phyloP scores from a whole-genome alignment of 768 basidiomycete species.

The Russula griseocarnosa region DNA sequence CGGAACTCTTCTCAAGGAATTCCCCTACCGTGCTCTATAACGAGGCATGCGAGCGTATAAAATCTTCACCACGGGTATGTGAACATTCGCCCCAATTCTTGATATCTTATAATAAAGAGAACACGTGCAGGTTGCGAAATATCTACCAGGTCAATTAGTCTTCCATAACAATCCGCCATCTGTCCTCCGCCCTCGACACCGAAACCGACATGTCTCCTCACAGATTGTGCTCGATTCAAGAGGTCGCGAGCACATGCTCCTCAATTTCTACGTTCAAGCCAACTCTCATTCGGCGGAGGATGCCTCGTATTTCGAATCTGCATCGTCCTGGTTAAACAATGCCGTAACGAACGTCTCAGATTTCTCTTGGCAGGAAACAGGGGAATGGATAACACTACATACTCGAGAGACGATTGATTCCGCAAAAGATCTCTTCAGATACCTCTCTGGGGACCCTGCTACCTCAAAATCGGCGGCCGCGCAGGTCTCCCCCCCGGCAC shows the following conservation, averaged over 20 bases:
- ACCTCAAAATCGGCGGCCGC: slow-evolving; percentile 37
- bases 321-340: slow-evolving; percentile 43
- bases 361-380: slow-evolving; percentile 53
- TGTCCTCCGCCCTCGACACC: slow-evolving; percentile 68
- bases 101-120: background rate
- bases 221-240: slow-evolving; percentile 67
- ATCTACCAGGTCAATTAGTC: slow-evolving; percentile 60
- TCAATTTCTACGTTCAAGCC: slow-evolving; percentile 78
- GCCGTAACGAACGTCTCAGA: slow-evolving; percentile 43
- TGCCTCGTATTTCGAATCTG: slow-evolving; percentile 45
- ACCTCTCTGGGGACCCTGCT: slow-evolving; percentile 61
- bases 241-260: slow-evolving; percentile 78
- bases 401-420: slow-evolving; percentile 39
- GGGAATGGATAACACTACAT: slow-evolving; percentile 45
- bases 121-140: slow-evolving; percentile 55
- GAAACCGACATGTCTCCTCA: slow-evolving; percentile 77
- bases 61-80: slow-evolving; percentile 45
- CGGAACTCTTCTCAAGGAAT: slow-evolving; percentile 84
- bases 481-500: slow-evolving; percentile 31
- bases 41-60: slow-evolving; percentile 50
- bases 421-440: slow-evolving; percentile 59
- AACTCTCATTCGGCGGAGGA: slow-evolving; percentile 43
- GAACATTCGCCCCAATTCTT: background rate
- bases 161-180: slow-evolving; percentile 85
- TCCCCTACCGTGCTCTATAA: slow-evolving; percentile 80